phyloP scores from a whole-genome alignment of 331 rosid species.

The Pyrus hybrid region DNA sequence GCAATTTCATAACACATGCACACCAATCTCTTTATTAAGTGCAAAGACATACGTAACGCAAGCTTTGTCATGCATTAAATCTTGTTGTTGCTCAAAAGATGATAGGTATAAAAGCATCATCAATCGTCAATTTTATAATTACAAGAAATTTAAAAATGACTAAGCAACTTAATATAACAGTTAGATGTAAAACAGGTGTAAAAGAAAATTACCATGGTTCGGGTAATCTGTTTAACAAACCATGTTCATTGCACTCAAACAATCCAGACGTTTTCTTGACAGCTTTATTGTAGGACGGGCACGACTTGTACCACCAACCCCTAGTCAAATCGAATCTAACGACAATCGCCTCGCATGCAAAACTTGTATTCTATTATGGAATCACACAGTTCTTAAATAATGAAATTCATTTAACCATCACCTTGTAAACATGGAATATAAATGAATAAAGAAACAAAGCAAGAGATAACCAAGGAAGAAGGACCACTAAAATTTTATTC shows the following conservation, averaged over 20 bases:
- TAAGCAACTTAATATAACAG: too few relatives aligned
- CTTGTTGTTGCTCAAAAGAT: too few relatives aligned
- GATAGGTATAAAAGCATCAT: too few relatives aligned
- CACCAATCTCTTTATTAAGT: neutral
- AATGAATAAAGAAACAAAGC: neutral
- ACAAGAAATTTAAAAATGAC: too few relatives aligned
- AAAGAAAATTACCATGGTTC: neutral
- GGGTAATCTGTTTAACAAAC: neutral
- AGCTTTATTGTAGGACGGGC: neutral
- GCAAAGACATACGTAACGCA: neutral
- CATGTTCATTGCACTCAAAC: too few relatives aligned
- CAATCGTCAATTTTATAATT: too few relatives aligned
- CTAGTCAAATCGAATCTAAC: neutral
- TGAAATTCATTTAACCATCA: neutral
- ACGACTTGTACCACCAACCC: neutral
- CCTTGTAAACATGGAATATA: neutral
- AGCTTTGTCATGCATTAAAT: neutral
- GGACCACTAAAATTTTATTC: neutral
- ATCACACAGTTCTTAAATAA: too few relatives aligned
- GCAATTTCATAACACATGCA: too few relatives aligned
- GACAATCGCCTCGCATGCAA: neutral
- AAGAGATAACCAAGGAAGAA: neutral
- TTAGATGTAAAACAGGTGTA: too few relatives aligned
- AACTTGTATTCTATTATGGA: neutral
- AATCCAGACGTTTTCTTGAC: neutral